phyloP scores from a whole-genome alignment of 192 early-diverging fungal genomes.

The Neocallimastix lanati region DNA sequence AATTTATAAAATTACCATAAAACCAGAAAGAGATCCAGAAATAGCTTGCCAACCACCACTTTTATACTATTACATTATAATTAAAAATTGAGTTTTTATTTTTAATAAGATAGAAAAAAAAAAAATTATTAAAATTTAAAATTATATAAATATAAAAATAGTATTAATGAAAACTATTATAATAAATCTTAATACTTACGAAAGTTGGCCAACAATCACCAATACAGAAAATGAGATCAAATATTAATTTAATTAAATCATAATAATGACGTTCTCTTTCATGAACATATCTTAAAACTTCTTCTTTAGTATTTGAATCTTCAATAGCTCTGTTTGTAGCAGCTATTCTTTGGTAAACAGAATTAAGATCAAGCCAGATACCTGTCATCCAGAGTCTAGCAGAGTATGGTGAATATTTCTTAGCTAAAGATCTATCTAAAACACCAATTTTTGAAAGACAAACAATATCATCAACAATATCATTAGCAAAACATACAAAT shows the following conservation, averaged over 20 bases:
- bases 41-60: not conserved
- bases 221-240: not conserved
- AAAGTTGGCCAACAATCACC: not conserved
- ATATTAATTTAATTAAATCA: not conserved
- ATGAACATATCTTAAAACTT: not conserved
- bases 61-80: not conserved
- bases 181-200: not conserved
- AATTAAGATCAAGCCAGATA: conserved; percentile 45
- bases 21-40: not conserved
- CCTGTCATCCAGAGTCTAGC: conserved; percentile 49
- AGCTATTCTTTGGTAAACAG: not conserved
- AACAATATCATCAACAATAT: conserved; percentile 54
- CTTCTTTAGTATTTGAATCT: not conserved
- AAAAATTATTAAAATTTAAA: too few species aligned
- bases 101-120: too few species aligned
- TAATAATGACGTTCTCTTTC: not conserved
- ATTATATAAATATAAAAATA: too few species aligned
- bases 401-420: conserved; percentile 34
- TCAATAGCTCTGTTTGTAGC: not conserved
- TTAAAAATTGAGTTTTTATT: too few species aligned
- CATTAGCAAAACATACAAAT: conserved; percentile 37
- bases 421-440: conserved; percentile 22
- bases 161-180: too few species aligned
- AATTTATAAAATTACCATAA: not conserved
- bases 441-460: conserved; percentile 53